Evolutionary conservation across 257 asterid species (phyloP).

Genomic region (Anisodus acutangulus): DNA sequence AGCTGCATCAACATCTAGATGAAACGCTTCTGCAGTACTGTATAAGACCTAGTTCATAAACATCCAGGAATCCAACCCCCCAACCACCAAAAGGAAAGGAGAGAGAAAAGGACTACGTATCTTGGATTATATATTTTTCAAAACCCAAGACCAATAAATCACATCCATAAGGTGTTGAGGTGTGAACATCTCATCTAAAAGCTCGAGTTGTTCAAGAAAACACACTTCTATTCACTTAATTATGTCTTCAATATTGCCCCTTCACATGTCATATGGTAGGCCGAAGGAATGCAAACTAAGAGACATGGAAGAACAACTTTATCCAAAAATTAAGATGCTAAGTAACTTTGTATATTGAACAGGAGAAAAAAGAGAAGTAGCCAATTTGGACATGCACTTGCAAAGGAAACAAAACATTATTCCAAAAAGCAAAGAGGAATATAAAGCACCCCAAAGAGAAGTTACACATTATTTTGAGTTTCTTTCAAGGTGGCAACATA

Average conservation of each 20-base stretch:
- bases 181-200: conserved; percentile 13
- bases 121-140: conserved; percentile 8
- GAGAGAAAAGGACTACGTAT: background rate
- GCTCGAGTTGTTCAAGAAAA: conserved; percentile 1
- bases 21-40: background rate
- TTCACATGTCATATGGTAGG: background rate
- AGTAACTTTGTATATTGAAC: background rate
- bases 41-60: background rate
- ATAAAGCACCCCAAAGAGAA: background rate
- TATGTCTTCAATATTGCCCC: conserved; percentile 3
- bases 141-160: conserved; percentile 24
- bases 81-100: conserved; percentile 9
- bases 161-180: background rate
- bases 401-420: background rate
- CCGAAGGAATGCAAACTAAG: conserved; percentile 6
- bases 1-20: conserved; percentile 19
- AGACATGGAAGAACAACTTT: background rate
- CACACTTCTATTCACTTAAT: background rate
- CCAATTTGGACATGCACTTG: background rate
- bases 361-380: background rate
- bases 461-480: background rate
- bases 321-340: conserved; percentile 25
- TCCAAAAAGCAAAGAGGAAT: conserved; percentile 11
- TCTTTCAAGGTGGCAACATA: conserved; percentile 15
- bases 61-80: background rate